These are phyloP conservation scores for Stemphylium vesicarium DNA, from an alignment of 2,329 filamentous ascomycete species.

Conservation along the genomic window DNA sequence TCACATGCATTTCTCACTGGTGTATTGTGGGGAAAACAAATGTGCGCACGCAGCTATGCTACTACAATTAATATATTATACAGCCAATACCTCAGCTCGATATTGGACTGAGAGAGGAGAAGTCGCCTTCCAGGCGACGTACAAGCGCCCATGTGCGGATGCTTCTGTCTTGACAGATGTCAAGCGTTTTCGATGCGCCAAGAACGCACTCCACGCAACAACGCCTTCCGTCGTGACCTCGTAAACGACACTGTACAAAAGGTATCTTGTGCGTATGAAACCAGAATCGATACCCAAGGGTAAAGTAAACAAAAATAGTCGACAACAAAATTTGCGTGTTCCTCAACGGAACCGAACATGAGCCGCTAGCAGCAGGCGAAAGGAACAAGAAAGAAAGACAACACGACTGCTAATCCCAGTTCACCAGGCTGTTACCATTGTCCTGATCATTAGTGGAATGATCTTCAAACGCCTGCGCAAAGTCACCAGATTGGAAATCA, in stretches of 20 bases:
- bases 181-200: conserved; percentile 12
- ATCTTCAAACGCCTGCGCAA: conserved; percentile 22
- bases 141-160: conserved; percentile 17
- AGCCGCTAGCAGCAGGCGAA: neutral
- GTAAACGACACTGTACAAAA: conserved; percentile 15
- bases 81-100: conserved; percentile 13
- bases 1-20: neutral
- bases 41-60: conserved; percentile 2
- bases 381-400: neutral
- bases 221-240: conserved; percentile 19
- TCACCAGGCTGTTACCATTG: conserved; percentile 30
- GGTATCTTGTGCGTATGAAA: conserved; percentile 19
- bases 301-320: neutral
- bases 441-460: conserved; percentile 25
- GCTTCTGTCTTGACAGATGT: conserved; percentile 6
- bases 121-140: conserved; percentile 17
- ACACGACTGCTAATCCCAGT: conserved; percentile 28
- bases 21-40: neutral
- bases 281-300: conserved; percentile 3
- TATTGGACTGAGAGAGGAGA: conserved; percentile 12
- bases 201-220: conserved; percentile 12
- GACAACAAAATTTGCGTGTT: neutral
- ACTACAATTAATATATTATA: conserved; percentile 26
- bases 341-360: neutral
- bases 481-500: conserved; percentile 27